These are phyloP conservation scores for Prunus mume DNA, from an alignment of 306 rosid genomes.

Conservation along the genomic window DNA sequence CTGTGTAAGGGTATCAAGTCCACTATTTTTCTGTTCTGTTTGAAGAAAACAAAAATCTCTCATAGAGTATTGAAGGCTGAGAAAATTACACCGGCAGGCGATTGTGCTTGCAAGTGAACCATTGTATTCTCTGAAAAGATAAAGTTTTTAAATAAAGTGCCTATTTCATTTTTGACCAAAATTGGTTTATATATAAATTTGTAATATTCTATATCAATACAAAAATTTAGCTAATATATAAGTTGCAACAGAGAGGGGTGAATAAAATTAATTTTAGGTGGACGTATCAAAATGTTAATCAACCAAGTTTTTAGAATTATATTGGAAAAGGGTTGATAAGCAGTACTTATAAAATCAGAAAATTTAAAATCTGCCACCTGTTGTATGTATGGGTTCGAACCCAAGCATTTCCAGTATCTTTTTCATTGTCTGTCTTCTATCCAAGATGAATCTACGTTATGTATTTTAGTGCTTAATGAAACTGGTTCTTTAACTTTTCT, in stretches of 20 bases:
- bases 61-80: not conserved
- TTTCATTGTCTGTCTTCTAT: not conserved
- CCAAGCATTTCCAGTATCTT: not conserved
- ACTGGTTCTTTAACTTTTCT: not conserved
- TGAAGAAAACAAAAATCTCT: not conserved
- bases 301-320: not conserved
- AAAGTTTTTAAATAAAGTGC: not conserved
- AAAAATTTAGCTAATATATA: not conserved
- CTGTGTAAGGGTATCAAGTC: not conserved
- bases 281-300: not conserved
- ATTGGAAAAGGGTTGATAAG: not conserved
- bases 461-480: not conserved
- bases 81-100: not conserved
- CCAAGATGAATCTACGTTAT: not conserved
- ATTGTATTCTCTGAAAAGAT: not conserved
- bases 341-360: not conserved
- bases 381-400: not conserved
- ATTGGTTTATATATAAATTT: not conserved
- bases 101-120: not conserved
- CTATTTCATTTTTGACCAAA: not conserved
- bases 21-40: not conserved
- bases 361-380: not conserved
- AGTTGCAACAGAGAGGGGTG: not conserved
- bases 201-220: not conserved
- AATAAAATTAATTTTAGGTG: not conserved